phyloP scores from a whole-genome alignment of 345 rosid species.

The Murraya paniculata region DNA sequence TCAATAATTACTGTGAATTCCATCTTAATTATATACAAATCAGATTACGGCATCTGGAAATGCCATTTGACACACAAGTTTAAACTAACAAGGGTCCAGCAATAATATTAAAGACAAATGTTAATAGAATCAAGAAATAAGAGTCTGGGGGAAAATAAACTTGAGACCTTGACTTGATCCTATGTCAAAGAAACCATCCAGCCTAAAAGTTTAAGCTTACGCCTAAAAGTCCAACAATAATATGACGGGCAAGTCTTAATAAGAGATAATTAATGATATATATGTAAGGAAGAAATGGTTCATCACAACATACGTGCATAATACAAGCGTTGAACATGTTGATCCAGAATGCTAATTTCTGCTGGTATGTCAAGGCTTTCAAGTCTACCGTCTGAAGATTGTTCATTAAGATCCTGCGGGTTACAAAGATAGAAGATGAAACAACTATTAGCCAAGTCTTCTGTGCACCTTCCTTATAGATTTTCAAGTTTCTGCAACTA shows the following conservation, averaged over 20 bases:
- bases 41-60: background rate
- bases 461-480: background rate
- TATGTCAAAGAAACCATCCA: too few relatives aligned
- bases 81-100: too few relatives aligned
- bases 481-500: constrained; percentile 10
- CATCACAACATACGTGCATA: constrained; percentile 69
- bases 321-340: constrained; percentile 97
- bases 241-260: background rate
- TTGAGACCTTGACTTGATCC: too few relatives aligned
- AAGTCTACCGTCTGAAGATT: constrained; percentile 72
- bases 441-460: background rate
- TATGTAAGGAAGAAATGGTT: background rate
- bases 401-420: constrained; percentile 66
- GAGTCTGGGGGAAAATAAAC: background rate
- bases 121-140: too few relatives aligned
- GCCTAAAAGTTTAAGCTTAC: too few relatives aligned
- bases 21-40: too few relatives aligned
- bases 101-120: too few relatives aligned
- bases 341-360: constrained; percentile 97
- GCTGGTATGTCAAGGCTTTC: constrained; percentile 58
- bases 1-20: background rate
- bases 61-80: too few relatives aligned
- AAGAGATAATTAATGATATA: background rate
- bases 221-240: background rate
- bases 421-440: background rate